Percentiles rank a stretch among this genome's conserved stretches.
Evolutionary conservation across 2,329 filamentous ascomycete genomes (phyloP).

Genomic region (Fusarium citri): DNA sequence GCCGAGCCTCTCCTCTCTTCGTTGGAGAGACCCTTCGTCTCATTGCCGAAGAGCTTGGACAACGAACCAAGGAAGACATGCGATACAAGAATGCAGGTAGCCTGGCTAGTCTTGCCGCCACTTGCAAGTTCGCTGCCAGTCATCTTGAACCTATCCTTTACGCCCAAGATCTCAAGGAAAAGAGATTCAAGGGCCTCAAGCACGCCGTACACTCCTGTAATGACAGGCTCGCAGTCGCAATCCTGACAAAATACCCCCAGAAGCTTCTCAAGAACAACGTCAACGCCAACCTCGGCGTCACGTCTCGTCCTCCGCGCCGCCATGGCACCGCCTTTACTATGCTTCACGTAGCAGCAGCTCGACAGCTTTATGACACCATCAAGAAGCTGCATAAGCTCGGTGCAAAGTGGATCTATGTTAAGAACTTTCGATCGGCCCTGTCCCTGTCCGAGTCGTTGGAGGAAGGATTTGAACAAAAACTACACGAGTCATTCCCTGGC

Average conservation of each 20-base stretch:
- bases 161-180: background rate
- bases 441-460: no score
- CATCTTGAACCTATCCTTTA: slow-evolving; percentile 5
- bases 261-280: background rate
- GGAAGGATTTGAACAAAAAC: background rate
- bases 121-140: background rate
- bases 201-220: background rate
- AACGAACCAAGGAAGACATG: background rate
- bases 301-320: background rate
- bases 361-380: background rate
- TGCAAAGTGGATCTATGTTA: background rate
- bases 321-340: background rate
- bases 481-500: background rate
- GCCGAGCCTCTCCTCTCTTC: background rate
- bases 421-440: background rate
- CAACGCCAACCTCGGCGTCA: background rate
- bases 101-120: background rate
- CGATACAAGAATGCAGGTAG: background rate
- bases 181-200: background rate
- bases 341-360: slow-evolving; percentile 17
- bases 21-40: background rate
- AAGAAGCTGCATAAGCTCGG: background rate
- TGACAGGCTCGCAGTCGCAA: background rate
- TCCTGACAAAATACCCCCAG: background rate
- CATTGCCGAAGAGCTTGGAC: slow-evolving; percentile 4